Base-by-base conservation (phyloP, 2,329 filamentous ascomycete species). In the Penicillium sp. region DNA sequence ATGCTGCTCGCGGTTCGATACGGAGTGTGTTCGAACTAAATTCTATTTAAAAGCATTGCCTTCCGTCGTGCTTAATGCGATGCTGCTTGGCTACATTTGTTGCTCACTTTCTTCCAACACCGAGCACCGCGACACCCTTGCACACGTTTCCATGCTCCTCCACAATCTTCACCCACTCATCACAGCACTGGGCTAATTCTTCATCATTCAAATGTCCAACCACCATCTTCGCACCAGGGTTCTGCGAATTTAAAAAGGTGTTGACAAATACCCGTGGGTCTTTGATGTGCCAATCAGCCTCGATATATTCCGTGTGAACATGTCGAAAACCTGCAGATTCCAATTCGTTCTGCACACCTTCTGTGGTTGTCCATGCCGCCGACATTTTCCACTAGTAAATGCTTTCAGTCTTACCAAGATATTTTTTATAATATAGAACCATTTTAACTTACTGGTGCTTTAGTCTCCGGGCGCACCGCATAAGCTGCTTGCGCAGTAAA, bases 111-210 rank as follows among this genome's bases (percentile, higher is more conserved):
- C 50, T 33, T 9, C 55, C 55, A 20, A 49, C 9, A 3, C 24
- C 50, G 7, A 54, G 33, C n/a, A 58, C 56, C 12, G 50, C 56
- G 16, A 54, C 20, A 14, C 56, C 56, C n/a, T 54, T 40, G 21
- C 50, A 53, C 7, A 50, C 28, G 12, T 54, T 50, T 8, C 50
- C 50, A 46, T 58, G 38, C 21, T 49, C 38, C 20, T 42, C 46
- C 21, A 54, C 43, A 30, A 58, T 20, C 23, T 42, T 53, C n/a
- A 45, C 50, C 28, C 51, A 58, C 24, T 58, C 56, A 4, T 53
- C 56, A 23, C 50, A 47, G 45, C 38, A 46, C 3, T 38, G 24
- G 9, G 33, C 45, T 18, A 57, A 16, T 43, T 58, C 45, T 14
- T 53, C 56, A 8, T 53, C 35, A 20, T n/a, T 58, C 8, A 49